These are phyloP conservation scores for Plantago lanceolata DNA, from an alignment of 305 asterid species.

Conservation along the genomic window DNA sequence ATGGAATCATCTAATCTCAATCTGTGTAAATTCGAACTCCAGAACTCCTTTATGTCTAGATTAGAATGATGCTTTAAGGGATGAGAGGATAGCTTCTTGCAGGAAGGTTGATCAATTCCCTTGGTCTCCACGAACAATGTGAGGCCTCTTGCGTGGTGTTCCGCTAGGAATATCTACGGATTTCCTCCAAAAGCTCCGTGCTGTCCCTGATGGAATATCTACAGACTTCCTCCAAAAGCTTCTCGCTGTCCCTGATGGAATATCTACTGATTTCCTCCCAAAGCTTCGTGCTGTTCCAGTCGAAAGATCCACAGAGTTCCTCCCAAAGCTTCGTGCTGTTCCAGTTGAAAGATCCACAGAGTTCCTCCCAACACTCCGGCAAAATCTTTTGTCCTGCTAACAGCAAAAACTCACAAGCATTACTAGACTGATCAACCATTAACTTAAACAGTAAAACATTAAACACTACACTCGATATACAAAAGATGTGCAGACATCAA, in stretches of 20 bases:
- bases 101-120: background rate
- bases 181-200: background rate
- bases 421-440: background rate
- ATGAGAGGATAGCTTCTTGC: background rate
- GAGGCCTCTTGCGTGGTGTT: conserved; percentile 13
- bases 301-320: background rate
- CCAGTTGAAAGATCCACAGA: background rate
- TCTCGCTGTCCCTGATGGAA: background rate
- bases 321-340: conserved; percentile 1
- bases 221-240: background rate
- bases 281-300: background rate
- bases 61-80: background rate
- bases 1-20: background rate
- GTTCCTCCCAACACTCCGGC: background rate
- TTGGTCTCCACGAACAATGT: conserved; percentile 11
- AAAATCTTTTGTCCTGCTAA: conserved; percentile 10
- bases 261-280: background rate
- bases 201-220: background rate
- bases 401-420: background rate
- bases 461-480: background rate
- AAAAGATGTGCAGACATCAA: background rate
- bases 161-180: background rate
- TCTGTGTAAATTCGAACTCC: background rate
- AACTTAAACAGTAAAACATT: background rate
- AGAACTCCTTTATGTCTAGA: background rate